Evolutionary conservation across 78 protist species (phyloP), one percentile per base, ranked within the genome.

Genomic region (Monosiga brevicollis): DNA sequence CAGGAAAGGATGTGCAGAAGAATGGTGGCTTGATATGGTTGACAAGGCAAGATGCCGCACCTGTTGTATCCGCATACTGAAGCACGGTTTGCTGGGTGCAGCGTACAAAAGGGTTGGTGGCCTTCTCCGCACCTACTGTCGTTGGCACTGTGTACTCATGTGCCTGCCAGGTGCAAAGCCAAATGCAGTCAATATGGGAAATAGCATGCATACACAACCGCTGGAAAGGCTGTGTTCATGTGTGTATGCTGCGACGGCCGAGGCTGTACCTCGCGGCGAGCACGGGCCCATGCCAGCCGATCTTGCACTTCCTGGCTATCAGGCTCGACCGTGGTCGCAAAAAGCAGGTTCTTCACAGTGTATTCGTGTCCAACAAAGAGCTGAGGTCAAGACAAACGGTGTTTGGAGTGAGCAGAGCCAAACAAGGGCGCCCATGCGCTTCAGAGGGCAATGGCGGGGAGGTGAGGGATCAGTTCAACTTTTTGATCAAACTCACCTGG

Each of bases 341-440:
- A 92, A n/a, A n/a, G 15, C 78, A 92, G 77, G 86, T 88, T 88
- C 76, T 78, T 73, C 42, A 71, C 42, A 1, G 95, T 87, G 77
- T 92, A 92, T 78, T 92, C 95, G 79, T 92, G 95, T 22, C 95
- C 95, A 42, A 77, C 73, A 34, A 81, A 89, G 2, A 92, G 83
- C 0, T 37, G 34, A 49, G 6, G 62, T 15, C n/a, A n/a, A n/a
- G n/a, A n/a, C n/a, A n/a, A n/a, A n/a, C n/a, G n/a, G n/a, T n/a
- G n/a, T n/a, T n/a, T n/a, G n/a, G n/a, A n/a, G n/a, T n/a, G n/a
- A n/a, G n/a, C n/a, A n/a, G n/a, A n/a, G n/a, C n/a, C n/a, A n/a
- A n/a, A n/a, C n/a, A n/a, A n/a, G n/a, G n/a, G n/a, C n/a, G n/a
- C n/a, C n/a, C n/a, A n/a, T n/a, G n/a, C n/a, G n/a, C n/a, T n/a